Percentiles rank a stretch among this genome's conserved stretches.
These are phyloP conservation scores for Posidonia australis DNA, from an alignment of 106 monocot genomes.

Conservation along the genomic window DNA sequence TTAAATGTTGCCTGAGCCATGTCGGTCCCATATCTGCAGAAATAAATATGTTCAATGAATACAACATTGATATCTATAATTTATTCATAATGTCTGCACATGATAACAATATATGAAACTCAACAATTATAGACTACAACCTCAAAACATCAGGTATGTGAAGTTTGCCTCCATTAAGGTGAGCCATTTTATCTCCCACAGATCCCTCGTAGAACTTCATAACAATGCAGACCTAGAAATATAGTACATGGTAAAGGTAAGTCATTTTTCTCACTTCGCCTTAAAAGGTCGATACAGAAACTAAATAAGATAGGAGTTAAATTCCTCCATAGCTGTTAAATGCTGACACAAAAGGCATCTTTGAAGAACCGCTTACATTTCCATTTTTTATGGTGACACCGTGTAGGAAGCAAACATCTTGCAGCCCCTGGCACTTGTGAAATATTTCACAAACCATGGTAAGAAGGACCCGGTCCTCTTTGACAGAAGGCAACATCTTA, in stretches of 20 bases:
- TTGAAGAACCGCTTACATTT: slow-evolving; percentile 69
- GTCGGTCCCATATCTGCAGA: slow-evolving; percentile 63
- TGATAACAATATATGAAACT: background rate
- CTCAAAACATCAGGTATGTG: slow-evolving; percentile 59
- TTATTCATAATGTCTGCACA: background rate
- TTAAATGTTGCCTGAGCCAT: slow-evolving; percentile 57
- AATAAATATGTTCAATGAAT: background rate
- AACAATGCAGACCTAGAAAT: slow-evolving; percentile 53
- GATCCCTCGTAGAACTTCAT: slow-evolving; percentile 97
- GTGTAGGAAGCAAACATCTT: slow-evolving; percentile 54
- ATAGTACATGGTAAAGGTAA: too few species aligned
- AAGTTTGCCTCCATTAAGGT: slow-evolving; percentile 60
- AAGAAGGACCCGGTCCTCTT: slow-evolving; percentile 59
- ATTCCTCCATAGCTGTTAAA: too few species aligned
- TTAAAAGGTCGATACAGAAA: background rate
- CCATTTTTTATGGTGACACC: slow-evolving; percentile 74
- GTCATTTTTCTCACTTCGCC: background rate
- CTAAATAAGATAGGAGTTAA: background rate
- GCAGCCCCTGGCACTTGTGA: slow-evolving; percentile 50
- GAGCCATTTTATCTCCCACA: slow-evolving; percentile 84
- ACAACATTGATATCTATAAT: background rate
- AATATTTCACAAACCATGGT: slow-evolving; percentile 52
- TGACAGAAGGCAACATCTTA: slow-evolving; percentile 71
- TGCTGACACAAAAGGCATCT: background rate
- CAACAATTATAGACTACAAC: slow-evolving; percentile 14